Evolutionary conservation across 495 filamentous ascomycete species (phyloP).

Genomic region (Penicillium bovifimosum): DNA sequence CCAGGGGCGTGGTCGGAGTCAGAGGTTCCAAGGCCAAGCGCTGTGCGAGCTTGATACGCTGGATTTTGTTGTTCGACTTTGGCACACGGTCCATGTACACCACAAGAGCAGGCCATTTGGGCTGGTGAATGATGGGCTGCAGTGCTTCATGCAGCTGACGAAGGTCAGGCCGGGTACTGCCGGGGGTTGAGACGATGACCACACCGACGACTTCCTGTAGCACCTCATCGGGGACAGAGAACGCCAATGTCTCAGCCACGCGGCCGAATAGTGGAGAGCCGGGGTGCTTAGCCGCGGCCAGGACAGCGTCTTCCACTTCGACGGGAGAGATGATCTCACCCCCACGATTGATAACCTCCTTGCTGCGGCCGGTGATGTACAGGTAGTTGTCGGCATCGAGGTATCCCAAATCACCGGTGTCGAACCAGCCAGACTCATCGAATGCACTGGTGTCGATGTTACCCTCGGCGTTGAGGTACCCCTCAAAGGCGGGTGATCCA

Average conservation of each 20-base stretch:
- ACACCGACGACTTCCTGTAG: constrained; percentile 43
- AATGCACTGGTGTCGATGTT: constrained; percentile 34
- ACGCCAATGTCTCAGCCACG: constrained; percentile 35
- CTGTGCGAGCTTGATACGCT: constrained; percentile 37
- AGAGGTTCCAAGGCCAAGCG: constrained; percentile 27
- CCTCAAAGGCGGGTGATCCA: constrained; percentile 37
- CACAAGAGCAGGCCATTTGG: constrained; percentile 37
- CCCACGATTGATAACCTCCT: constrained; percentile 74
- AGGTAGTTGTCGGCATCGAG: constrained; percentile 56
- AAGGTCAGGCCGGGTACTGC: constrained; percentile 26
- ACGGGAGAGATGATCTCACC: constrained; percentile 78
- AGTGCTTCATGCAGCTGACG: constrained; percentile 32
- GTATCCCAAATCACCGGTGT: constrained; percentile 45
- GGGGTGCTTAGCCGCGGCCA: constrained; percentile 36
- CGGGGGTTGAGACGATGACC: constrained; percentile 31
- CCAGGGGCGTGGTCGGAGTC: constrained; percentile 23
- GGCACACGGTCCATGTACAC: constrained; percentile 42
- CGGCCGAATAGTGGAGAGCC: constrained; percentile 27
- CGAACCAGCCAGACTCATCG: constrained; percentile 38
- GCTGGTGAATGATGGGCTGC: constrained; percentile 28
- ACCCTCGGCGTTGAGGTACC: constrained; percentile 33
- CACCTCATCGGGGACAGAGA: constrained; percentile 38
- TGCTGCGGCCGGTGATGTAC: constrained; percentile 66
- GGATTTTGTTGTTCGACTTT: constrained; percentile 40
- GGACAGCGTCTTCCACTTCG: constrained; percentile 70